Evolutionary conservation across 352 stramenopile genomes (phyloP).

Genomic region (Phytopythium oedochilum): DNA sequence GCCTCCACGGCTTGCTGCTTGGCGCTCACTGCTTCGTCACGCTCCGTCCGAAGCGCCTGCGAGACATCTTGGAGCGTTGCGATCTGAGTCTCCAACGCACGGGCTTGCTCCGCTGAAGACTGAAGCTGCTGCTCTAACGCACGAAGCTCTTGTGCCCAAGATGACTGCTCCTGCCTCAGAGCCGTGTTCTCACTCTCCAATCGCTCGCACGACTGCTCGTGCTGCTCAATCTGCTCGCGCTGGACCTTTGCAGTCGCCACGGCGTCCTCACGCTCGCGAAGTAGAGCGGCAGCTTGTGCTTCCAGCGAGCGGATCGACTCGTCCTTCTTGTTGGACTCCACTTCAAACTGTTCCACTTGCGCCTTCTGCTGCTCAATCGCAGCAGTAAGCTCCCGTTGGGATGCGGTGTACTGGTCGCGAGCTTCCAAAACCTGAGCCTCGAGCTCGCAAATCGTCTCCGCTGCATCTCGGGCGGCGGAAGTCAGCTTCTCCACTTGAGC

Average conservation of each 20-base stretch:
- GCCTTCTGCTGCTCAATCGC: constrained; percentile 8
- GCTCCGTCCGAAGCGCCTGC: constrained; percentile 5
- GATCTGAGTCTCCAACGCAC: constrained; percentile 17
- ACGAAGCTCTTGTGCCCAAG: not conserved
- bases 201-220: constrained; percentile 22
- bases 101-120: constrained; percentile 11
- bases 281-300: constrained; percentile 55
- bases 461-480: not conserved
- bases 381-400: constrained; percentile 1
- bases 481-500: not conserved
- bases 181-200: constrained; percentile 20
- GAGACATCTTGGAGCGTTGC: constrained; percentile 17
- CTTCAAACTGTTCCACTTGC: constrained; percentile 11
- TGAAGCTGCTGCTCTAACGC: not conserved
- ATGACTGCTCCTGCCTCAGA: constrained; percentile 11
- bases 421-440: not conserved
- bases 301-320: constrained; percentile 52
- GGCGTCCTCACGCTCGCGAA: constrained; percentile 52
- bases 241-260: constrained; percentile 42
- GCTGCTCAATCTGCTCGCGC: constrained; percentile 32
- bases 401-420: not conserved
- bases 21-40: not conserved
- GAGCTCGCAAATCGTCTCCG: not conserved
- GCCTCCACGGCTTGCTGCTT: constrained; percentile 5
- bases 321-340: constrained; percentile 23